Base-by-base conservation (phyloP, 176 grass and related monocot genomes). In the Zoysia pacifica region DNA sequence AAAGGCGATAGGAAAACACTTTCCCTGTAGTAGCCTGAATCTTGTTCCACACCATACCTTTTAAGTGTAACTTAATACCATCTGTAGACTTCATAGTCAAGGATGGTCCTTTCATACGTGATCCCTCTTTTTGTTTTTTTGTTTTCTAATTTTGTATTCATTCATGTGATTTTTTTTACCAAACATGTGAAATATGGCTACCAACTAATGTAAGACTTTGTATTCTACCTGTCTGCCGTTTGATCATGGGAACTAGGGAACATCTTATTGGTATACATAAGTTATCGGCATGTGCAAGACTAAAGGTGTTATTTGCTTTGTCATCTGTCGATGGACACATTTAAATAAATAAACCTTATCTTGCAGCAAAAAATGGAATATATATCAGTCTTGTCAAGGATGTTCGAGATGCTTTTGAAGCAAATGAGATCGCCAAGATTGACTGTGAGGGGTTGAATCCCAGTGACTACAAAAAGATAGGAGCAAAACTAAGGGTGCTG, bases 401-500 rank as follows among this genome's bases (percentile, higher is more conserved):
- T 87, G 86, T 94, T 41, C 86, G 59, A 60, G 83, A 93, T 93
- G 96, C 92, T 54, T 98, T 94, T 79, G 92, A 98, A 83, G 92
- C 67, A 86, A 89, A 66, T 69, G 96, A 98, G 67, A 67, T 94
- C 48, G 90, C 86, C 37, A 94, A 93, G 78, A 87, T 98, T 69
- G 77, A 91, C 78, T 98, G 96, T 11, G 77, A 94, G 74, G 90
- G 96, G 43, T 91, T 98, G 92, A 76, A 98, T 74, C 83, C 92
- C 83, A 98, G 92, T n/a, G 96, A 98, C 86, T 94, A 94, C 86
- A 98, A 98, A 84, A 98, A 94, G 88, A 89, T 94, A 63, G 89
- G 90, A 81, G 96, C 90, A 86, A 98, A 98, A 86, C 84, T 98
- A 49, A 98, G 88, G 90, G 92, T 94, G 65, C 36, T 65, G 45